A percentile compares a stretch with the other conserved stretches of the same genome.
Conservation (phyloP, 495 filamentous ascomycete species). For the Xylaria palmicola region DNA sequence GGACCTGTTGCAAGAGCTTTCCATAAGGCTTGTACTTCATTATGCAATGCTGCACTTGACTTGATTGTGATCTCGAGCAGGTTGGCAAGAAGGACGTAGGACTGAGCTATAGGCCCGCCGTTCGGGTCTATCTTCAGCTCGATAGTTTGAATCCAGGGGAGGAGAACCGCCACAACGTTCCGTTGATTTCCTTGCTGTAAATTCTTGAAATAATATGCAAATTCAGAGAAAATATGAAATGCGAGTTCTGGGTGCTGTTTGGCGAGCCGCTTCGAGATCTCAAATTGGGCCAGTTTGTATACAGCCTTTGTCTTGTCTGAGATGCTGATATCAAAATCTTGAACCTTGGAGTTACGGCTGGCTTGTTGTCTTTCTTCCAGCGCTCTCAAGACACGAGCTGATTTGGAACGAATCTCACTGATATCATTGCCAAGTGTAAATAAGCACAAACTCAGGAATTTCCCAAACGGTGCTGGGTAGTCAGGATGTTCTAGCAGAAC, state of each 20-base stretch:
- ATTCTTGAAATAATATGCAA: constrained; percentile 85
- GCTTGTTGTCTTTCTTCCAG: constrained; percentile 78
- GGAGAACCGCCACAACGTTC: constrained; percentile 89
- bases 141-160: constrained; percentile 95
- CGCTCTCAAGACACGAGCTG: constrained; percentile 76
- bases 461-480: constrained; percentile 86
- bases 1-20: constrained; percentile 93
- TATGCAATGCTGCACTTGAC: constrained; percentile 82
- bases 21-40: constrained; percentile 97
- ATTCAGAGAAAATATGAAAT: constrained; percentile 92
- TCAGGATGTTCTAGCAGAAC: constrained; percentile 78
- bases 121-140: constrained; percentile 94
- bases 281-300: constrained; percentile 95
- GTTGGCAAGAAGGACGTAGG: constrained; percentile 94
- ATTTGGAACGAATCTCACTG: constrained; percentile 82
- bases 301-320: constrained; percentile 98
- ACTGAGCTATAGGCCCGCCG: constrained; percentile 81
- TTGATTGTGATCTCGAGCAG: constrained; percentile 95
- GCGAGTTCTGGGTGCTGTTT: constrained; percentile 84
- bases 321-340: constrained; percentile 97
- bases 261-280: constrained; percentile 87
- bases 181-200: constrained; percentile 77
- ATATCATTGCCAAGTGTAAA: constrained; percentile 90
- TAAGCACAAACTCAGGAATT: constrained; percentile 78
- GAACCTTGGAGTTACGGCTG: constrained; percentile 76